phyloP scores from a whole-genome alignment of 805 yeast genomes.

The Wilhelminamyces savonicus region DNA sequence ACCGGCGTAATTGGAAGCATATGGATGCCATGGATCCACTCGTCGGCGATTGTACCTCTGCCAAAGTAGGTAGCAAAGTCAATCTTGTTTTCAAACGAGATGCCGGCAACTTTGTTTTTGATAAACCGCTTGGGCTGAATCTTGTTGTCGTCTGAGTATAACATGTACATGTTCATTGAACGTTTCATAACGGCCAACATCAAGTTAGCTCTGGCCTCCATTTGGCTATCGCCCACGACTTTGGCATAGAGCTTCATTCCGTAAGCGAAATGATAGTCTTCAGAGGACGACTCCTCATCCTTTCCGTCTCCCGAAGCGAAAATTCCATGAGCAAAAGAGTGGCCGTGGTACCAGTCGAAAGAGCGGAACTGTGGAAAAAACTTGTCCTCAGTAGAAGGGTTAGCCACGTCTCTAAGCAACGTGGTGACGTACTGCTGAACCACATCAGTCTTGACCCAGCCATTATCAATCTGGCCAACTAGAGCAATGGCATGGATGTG shows the following conservation, averaged over 20 bases:
- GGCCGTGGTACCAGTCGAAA: conserved; percentile 74
- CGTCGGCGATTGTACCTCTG: conserved; percentile 45
- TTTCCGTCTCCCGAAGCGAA: conserved; percentile 69
- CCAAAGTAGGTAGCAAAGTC: conserved; percentile 77
- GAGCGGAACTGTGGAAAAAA: conserved; percentile 62
- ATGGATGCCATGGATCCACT: conserved; percentile 75
- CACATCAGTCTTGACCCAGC: conserved; percentile 17
- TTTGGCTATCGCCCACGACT: conserved; percentile 44
- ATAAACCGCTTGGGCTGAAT: conserved; percentile 52
- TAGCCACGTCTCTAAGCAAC: conserved; percentile 62
- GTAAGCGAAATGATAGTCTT: conserved; percentile 66
- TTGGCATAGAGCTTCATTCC: conserved; percentile 63
- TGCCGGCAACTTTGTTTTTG: conserved; percentile 66
- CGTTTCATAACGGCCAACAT: conserved; percentile 55
- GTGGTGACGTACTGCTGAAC: conserved; percentile 46
- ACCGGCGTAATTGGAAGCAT: conserved; percentile 69
- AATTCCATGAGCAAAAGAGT: conserved; percentile 74
- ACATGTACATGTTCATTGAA: conserved; percentile 51
- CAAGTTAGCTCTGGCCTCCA: conserved; percentile 51
- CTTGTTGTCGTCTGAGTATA: conserved; percentile 46
- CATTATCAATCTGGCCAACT: conserved; percentile 46
- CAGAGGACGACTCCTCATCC: conserved; percentile 69
- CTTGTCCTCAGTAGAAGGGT: conserved; percentile 47
- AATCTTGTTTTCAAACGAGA: conserved; percentile 63
- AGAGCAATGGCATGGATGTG: conserved; percentile 69